Percentiles rank a stretch among this genome's conserved stretches.
Evolutionary conservation across 805 yeast species (phyloP).

Genomic region (Candida glaebosa): DNA sequence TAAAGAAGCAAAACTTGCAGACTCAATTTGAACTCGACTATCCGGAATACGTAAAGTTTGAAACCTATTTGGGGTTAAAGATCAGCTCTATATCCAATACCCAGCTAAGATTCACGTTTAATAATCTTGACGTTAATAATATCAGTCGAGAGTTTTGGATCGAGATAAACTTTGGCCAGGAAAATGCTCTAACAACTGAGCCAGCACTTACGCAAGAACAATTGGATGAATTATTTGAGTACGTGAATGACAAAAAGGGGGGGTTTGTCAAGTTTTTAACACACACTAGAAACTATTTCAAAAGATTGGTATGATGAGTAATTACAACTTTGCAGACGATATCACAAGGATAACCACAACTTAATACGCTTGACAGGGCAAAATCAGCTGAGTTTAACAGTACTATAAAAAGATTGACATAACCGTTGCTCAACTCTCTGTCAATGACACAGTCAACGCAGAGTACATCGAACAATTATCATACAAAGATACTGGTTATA

Average conservation of each 20-base stretch:
- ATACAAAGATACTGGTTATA: too few relatives aligned
- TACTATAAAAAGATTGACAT: too few relatives aligned
- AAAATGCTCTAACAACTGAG: slow-evolving; percentile 8
- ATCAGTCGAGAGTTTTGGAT: slow-evolving; percentile 40
- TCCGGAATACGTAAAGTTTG: slow-evolving; percentile 52
- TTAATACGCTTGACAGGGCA: too few relatives aligned
- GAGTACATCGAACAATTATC: too few relatives aligned
- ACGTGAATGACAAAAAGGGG: slow-evolving; percentile 14
- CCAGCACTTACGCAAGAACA: slow-evolving; percentile 32
- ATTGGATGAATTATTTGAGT: not conserved
- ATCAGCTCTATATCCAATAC: slow-evolving; percentile 50
- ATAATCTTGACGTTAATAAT: slow-evolving; percentile 44
- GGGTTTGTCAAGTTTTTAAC: slow-evolving; percentile 25
- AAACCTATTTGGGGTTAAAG: slow-evolving; percentile 50
- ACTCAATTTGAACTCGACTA: slow-evolving; percentile 45
- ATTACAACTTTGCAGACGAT: not conserved
- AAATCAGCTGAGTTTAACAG: too few relatives aligned
- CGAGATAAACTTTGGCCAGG: slow-evolving; percentile 44
- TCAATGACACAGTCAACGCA: too few relatives aligned
- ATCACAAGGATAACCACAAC: too few relatives aligned
- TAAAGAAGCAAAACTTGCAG: slow-evolving; percentile 23
- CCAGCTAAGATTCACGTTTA: slow-evolving; percentile 46
- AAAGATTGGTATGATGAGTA: slow-evolving; percentile 5
- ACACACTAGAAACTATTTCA: slow-evolving; percentile 8
- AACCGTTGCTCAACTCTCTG: too few relatives aligned